Base-by-base conservation (phyloP, 768 basidiomycete genomes). In the Rubroboletus pulcherrimus region DNA sequence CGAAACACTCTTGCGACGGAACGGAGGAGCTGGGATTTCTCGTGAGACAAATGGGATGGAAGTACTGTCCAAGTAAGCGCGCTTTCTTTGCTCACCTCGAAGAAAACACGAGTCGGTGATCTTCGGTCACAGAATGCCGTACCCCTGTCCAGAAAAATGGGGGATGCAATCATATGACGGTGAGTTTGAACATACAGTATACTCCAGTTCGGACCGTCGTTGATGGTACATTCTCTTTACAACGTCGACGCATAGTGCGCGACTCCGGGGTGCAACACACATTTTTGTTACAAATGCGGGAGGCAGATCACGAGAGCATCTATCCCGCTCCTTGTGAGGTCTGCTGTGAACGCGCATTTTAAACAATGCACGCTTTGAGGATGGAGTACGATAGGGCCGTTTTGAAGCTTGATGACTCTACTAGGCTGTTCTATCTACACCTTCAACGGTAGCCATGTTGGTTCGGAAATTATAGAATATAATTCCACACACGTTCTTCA, bases 151-250 rank as follows among this genome's bases (percentile, higher is more conserved):
- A 81, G 59, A 84, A 82, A 59, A 70, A 70, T 14, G 74, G 73
- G 24, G 83, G 83, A 15, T 84, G 83, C 55, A 79, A 83, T 58
- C 82, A 84, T 66, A 83, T 84, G 78, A 79, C 79, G 50, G 82
- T 82, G 41, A 70, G 81, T 66, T 66, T 17, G 29, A 31, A 38
- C 29, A 9, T 21, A 17, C 38, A 5, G 17, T 5, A n/a, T 5
- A 9, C 11, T 15, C n/a, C 7, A 11, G 5, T 21, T 33, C 1
- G 42, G 19, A 44, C 26, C 24, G 15, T 34, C 31, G 19, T 37
- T 57, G 26, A 41, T 31, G 54, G 38, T 26, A 41, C 24, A 24
- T 45, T 31, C 5, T 19, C 37, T 2, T 19, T 30, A 24, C 19
- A 9, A 29, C 21, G 4, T 17, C 24, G 24, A 38, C n/a, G 12